phyloP scores from a whole-genome alignment of 805 yeast species.

The Hanseniaspora pseudoguilliermondii region DNA sequence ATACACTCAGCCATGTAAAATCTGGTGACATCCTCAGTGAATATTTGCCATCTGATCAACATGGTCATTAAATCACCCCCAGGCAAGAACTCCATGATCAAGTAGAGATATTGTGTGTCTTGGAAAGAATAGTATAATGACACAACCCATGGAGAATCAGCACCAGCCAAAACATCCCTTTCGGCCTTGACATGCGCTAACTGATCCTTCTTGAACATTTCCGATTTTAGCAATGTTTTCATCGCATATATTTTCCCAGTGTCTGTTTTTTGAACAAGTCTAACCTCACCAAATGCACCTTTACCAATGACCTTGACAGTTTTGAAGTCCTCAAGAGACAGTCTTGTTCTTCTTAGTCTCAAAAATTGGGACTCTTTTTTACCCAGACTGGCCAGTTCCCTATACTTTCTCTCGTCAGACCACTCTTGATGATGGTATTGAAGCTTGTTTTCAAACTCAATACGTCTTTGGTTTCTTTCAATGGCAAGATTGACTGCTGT shows the following conservation, averaged over 20 bases:
- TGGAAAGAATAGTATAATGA: constrained; percentile 65
- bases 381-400: constrained; percentile 73
- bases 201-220: constrained; percentile 90
- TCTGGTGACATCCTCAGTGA: constrained; percentile 83
- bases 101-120: constrained; percentile 66
- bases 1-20: constrained; percentile 95
- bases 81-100: constrained; percentile 89
- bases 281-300: constrained; percentile 96
- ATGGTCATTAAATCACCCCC: constrained; percentile 89
- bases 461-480: constrained; percentile 85
- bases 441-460: constrained; percentile 65
- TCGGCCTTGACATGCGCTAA: constrained; percentile 92
- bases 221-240: constrained; percentile 82
- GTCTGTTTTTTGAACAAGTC: constrained; percentile 84
- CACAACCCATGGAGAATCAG: constrained; percentile 83
- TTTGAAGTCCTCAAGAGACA: constrained; percentile 68
- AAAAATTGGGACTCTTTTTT: constrained; percentile 78
- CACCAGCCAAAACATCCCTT: constrained; percentile 85
- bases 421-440: constrained; percentile 46
- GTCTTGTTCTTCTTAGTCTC: constrained; percentile 70
- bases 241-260: constrained; percentile 84
- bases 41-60: constrained; percentile 88
- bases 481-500: constrained; percentile 82
- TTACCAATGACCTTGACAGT: constrained; percentile 88
- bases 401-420: constrained; percentile 71